Base-by-base conservation (phyloP, 2,329 filamentous ascomycete genomes). In the Cadophora sp. region DNA sequence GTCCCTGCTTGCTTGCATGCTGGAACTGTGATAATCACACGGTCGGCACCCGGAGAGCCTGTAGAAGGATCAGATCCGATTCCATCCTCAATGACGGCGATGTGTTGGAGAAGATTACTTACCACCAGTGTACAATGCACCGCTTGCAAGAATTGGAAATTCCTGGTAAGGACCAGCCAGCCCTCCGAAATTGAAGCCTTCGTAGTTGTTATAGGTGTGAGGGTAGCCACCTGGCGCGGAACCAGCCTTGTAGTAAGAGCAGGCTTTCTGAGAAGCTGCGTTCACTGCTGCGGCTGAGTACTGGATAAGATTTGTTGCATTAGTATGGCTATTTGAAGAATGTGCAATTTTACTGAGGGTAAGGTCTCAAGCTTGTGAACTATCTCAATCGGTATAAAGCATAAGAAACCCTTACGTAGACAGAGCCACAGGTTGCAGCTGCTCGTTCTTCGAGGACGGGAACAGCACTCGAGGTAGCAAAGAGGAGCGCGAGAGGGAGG, bases 31-130 rank as follows among this genome's bases (percentile, higher is more conserved):
- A 92, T 88, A 37, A 91, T 79, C 64, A 92, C 87, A 61, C 90
- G 87, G 76, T 92, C 89, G 22, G 90, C 80, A 46, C 90, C 90
- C 0, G 90, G 90, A 1, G 84, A 85, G 27, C 88, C 87, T 85
- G 34, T 58, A 40, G 16, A 27, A 46, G 46, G 50, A n/a, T 60
- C 24, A 40, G 22, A 65, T 29, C 19, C 26, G 0, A 22, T 27
- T 37, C 9, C 37, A 29, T 50, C 24, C 37, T 26, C 34, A 62
- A 26, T 53, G 8, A 16, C 31, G n/a, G 14, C 34, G 40, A 48
- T 65, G 12, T 19, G 6, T 31, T 8, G 62, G 7, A 27, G 29
- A 26, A 40, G 37, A 50, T 27, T 19, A 78, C 82, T 75, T 75
- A 86, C 85, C 85, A 59, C 89, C 88, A 67, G 76, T 83, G 76